Evolutionary conservation across 805 yeast species (phyloP).

Genomic region (Ogataea salicorniae): DNA sequence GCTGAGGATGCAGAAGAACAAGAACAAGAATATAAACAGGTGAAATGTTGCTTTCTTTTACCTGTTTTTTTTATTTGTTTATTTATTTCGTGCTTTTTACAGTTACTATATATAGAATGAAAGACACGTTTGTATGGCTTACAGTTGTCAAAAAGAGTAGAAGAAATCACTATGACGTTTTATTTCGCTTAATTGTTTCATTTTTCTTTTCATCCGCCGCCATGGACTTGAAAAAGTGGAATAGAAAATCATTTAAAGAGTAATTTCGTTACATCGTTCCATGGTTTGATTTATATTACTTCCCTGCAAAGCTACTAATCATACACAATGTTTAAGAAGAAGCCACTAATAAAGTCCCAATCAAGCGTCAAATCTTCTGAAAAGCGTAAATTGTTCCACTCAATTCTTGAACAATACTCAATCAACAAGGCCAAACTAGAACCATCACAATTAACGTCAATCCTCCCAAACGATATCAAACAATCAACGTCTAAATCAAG

Average conservation of each 20-base stretch:
- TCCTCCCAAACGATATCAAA: constrained; percentile 53
- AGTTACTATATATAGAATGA: too few species aligned
- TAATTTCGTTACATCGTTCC: too few species aligned
- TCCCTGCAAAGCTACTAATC: neutral
- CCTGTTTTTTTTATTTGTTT: too few species aligned
- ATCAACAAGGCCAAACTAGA: constrained; percentile 36
- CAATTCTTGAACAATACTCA: constrained; percentile 38
- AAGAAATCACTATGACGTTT: too few species aligned
- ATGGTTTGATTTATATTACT: neutral
- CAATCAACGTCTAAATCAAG: constrained; percentile 58
- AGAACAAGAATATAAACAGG: too few species aligned
- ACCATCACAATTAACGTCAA: constrained; percentile 33
- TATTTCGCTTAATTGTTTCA: neutral
- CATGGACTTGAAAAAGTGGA: neutral
- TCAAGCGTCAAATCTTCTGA: constrained; percentile 83
- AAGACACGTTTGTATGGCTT: too few species aligned
- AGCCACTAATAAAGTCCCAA: constrained; percentile 59
- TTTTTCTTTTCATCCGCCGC: neutral
- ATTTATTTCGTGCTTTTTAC: too few species aligned
- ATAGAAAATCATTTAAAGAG: neutral
- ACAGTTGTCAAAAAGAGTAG: too few species aligned
- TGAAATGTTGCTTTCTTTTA: too few species aligned
- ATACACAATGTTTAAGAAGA: constrained; percentile 46
- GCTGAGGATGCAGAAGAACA: neutral
- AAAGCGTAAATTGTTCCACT: constrained; percentile 47